Conservation (phyloP, 495 filamentous ascomycete genomes). For the Umbilicaria muhlenbergii region DNA sequence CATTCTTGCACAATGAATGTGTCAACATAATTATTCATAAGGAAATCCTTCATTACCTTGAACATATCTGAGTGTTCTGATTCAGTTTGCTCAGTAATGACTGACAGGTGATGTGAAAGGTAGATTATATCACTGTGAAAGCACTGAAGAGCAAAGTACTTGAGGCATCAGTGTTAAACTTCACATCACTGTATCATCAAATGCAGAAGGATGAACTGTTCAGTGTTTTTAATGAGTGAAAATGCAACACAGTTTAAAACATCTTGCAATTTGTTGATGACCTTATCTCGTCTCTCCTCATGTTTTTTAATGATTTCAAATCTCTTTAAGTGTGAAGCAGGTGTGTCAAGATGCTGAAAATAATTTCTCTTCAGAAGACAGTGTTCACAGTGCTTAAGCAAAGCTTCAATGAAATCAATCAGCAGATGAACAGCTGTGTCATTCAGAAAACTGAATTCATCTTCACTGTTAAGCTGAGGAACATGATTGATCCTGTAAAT, state of each 20-base stretch:
- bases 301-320: constrained; percentile 1
- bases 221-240: neutral
- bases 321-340: neutral
- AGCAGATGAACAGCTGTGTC: neutral
- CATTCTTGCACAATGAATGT: neutral
- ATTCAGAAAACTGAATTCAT: neutral
- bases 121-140: constrained; percentile 1
- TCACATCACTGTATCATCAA: neutral
- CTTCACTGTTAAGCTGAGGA: neutral
- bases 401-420: neutral
- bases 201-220: neutral
- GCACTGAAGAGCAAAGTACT: neutral
- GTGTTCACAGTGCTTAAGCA: neutral
- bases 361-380: neutral
- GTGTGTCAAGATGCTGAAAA: neutral
- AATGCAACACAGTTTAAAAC: neutral
- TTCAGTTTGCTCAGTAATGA: neutral
- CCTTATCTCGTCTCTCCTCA: neutral
- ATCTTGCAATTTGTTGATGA: neutral
- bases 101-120: neutral
- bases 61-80: neutral
- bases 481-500: neutral
- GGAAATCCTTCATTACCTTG: constrained; percentile 1
- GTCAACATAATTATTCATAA: neutral
- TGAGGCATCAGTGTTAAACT: neutral